Evolutionary conservation across 331 rosid genomes (phyloP).

Genomic region (Stylosanthes scabra): DNA sequence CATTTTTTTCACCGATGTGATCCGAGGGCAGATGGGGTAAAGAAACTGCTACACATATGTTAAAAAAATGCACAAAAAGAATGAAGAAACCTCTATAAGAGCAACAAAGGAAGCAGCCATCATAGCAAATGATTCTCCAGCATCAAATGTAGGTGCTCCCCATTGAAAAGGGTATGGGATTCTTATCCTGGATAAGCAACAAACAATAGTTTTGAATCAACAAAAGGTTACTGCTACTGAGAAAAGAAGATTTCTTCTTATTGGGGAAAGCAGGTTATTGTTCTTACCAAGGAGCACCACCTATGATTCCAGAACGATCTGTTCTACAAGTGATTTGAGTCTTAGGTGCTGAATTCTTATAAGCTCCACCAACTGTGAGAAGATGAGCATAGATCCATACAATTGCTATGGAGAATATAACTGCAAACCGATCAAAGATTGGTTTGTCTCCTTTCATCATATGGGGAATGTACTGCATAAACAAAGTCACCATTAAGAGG

Average conservation of each 20-base stretch:
- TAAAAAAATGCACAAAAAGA: too few species aligned
- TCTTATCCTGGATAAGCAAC: slow-evolving; percentile 53
- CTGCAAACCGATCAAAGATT: slow-evolving; percentile 89
- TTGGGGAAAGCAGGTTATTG: slow-evolving; percentile 21
- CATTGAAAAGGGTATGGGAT: slow-evolving; percentile 97
- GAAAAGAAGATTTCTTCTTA: not conserved
- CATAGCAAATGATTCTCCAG: slow-evolving; percentile 99
- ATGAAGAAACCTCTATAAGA: slow-evolving; percentile 75
- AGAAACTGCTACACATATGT: too few species aligned
- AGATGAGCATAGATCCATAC: slow-evolving; percentile 97
- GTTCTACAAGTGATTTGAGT: slow-evolving; percentile 92
- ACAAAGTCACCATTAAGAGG: not conserved
- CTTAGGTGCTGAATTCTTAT: slow-evolving; percentile 69
- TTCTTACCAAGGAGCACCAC: slow-evolving; percentile 91
- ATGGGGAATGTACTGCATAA: slow-evolving; percentile 90
- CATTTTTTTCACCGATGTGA: not conserved
- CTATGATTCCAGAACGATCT: slow-evolving; percentile 91
- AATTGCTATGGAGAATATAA: slow-evolving; percentile 80
- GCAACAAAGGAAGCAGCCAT: slow-evolving; percentile 96
- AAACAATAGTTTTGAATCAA: not conserved
- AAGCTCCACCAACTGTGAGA: slow-evolving; percentile 98
- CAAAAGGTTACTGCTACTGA: not conserved
- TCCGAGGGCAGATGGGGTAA: not conserved
- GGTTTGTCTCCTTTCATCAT: slow-evolving; percentile 66
- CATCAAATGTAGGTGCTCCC: slow-evolving; percentile 99